Base-by-base conservation (phyloP, 371 early-diverging fungal genomes). In the Paramicrosporidium saccamoebae region DNA sequence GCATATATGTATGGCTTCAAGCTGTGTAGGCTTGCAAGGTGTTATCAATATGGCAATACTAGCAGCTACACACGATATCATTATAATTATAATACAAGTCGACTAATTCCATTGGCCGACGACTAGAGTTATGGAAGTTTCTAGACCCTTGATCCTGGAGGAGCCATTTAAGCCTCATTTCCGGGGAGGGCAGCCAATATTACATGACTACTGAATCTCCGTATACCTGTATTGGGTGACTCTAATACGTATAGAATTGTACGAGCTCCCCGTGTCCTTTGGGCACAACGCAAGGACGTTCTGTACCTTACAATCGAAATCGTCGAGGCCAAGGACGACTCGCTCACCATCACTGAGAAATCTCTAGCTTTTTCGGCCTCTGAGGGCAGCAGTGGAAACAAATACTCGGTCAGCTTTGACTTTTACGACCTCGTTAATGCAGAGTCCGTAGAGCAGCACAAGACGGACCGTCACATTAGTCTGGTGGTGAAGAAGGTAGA, bases 251-350 rank as follows among this genome's bases (percentile, higher is more conserved):
- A n/a, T n/a, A n/a, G n/a, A n/a, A n/a, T n/a, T n/a, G n/a, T n/a
- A n/a, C n/a, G n/a, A n/a, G n/a, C n/a, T n/a, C n/a, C n/a, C n/a
- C n/a, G n/a, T n/a, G 66, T 81, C 18, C 60, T 74, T 30, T 88
- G 86, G 84, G 90, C 90, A 19, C 82, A 90, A 41, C 58, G 72
- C 37, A 46, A 49, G 17, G 55, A 71, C 30, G 39, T 62, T 21
- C 28, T 86, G 30, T 84, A 54, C 42, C 33, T 90, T 22, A 90
- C 90, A 9, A 53, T 90, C 30, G 55, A 71, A 24, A 36, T 81
- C 10, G 24, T 49, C 26, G 86, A 90, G 31, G 47, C 65, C 17
- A 52, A 50, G 28, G 39, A 52, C 23, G 36, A 49, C 22, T 48
- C 50, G 23, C 40, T 88, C 26, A 41, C 31, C n/a, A 61, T 75